Base-by-base conservation (phyloP, 495 filamentous ascomycete species). In the Haplographium delicatum region DNA sequence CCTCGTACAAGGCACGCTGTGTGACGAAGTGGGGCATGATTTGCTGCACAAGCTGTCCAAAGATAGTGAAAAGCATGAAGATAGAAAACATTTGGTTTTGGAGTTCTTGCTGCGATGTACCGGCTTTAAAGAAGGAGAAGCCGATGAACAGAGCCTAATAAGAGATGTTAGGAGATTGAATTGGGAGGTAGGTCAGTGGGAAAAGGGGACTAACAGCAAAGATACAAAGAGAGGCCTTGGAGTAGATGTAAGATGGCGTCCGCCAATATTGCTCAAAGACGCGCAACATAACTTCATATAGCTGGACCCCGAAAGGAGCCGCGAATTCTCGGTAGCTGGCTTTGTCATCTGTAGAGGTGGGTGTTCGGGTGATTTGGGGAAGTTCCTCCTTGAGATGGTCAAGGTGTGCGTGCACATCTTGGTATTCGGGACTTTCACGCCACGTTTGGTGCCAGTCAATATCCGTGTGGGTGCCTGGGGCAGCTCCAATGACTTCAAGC, bases 261-360 rank as follows among this genome's bases (percentile, higher is more conserved):
- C 91, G 83, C 86, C 88, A 95, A 70, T 91, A 94, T 61, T 94
- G 87, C 63, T 91, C 71, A 69, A 93, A 91, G 56, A 91, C 81
- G 45, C 90, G 76, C 65, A 68, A 57, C 10, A 69, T 72, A 43
- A 83, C 80, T 35, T 70, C 67, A 44, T 51, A 62, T 22, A 84
- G 64, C 61, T 88, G 84, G 13, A 62, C 55, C 5, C 44, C 37
- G 61, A 83, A 81, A 7, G 72, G 65, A 9, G 78, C 78, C 19
- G 80, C 78, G 42, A 81, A 81, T 57, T 80, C 77, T 39, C 66
- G 66, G 62, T 70, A 75, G 56, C 30, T 33, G 27, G 39, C 28
- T 28, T 48, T 28, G 30, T 55, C 31, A 51, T 38, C 31, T 0
- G 15, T 20, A 11, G 38, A 33, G 9, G 28, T 22, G 3, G 39